These are phyloP conservation scores for Pulveroboletus sp. DNA, from an alignment of 768 basidiomycete genomes.

Conservation along the genomic window DNA sequence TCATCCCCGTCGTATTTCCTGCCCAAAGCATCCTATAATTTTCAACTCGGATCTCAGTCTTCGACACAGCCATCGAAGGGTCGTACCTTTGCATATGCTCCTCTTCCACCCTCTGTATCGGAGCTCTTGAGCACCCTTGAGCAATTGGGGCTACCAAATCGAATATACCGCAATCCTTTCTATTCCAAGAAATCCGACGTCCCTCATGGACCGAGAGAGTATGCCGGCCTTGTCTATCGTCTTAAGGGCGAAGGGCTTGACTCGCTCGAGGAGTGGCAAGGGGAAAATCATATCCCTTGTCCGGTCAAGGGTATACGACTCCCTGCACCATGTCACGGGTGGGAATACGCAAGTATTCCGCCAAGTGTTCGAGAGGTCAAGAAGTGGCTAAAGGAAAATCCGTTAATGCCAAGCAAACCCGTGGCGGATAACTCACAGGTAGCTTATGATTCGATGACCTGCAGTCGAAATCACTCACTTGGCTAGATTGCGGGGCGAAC, in stretches of 20 bases:
- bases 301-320: background rate
- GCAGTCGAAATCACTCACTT: background rate
- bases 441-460: background rate
- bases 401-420: constrained; percentile 13
- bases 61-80: background rate
- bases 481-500: constrained; percentile 73
- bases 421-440: constrained; percentile 52
- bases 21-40: constrained; percentile 20
- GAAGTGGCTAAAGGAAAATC: constrained; percentile 46
- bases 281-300: constrained; percentile 4
- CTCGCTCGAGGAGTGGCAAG: constrained; percentile 61
- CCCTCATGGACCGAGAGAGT: constrained; percentile 67
- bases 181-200: constrained; percentile 75
- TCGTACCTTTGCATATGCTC: constrained; percentile 42
- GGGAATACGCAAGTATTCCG: constrained; percentile 78
- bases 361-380: constrained; percentile 57
- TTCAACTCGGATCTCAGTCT: constrained; percentile 5
- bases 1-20: background rate
- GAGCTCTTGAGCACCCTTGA: constrained; percentile 46
- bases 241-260: constrained; percentile 62
- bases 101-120: constrained; percentile 48
- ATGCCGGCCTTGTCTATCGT: constrained; percentile 73
- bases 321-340: constrained; percentile 48
- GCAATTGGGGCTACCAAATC: constrained; percentile 47
- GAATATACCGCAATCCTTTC: constrained; percentile 73